A percentile compares a stretch with the other conserved stretches of the same genome.
phyloP scores from a whole-genome alignment of 2,329 filamentous ascomycete genomes.

The Byssochlamys sp. region DNA sequence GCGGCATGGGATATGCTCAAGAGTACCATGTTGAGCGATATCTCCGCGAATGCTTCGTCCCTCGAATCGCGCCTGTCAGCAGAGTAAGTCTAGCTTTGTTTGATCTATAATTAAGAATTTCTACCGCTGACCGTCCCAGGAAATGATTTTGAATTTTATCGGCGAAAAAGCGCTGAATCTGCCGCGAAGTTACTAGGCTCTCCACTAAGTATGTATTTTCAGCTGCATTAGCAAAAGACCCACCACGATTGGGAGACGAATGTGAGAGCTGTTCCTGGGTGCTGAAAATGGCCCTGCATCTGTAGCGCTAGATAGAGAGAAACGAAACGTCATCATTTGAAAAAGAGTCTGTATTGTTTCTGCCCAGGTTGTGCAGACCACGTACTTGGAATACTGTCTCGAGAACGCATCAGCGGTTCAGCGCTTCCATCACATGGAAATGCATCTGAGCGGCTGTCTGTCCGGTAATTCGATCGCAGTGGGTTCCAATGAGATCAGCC shows the following conservation, averaged over 20 bases:
- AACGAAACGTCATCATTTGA: background rate
- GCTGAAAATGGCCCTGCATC: background rate
- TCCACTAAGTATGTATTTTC: background rate
- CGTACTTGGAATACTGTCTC: background rate
- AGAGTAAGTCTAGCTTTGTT: conserved; percentile 18
- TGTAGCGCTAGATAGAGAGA: background rate
- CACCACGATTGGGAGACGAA: conserved; percentile 1
- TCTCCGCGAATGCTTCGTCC: conserved; percentile 53
- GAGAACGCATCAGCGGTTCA: background rate
- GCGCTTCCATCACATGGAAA: background rate
- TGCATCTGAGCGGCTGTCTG: background rate
- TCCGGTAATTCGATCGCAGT: background rate
- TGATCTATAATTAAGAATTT: background rate
- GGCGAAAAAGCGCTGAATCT: conserved; percentile 40
- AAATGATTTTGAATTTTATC: conserved; percentile 63
- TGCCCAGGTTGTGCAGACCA: no score
- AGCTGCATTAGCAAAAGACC: background rate
- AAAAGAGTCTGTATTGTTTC: background rate
- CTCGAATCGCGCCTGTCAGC: conserved; percentile 55
- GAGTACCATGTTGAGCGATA: conserved; percentile 56
- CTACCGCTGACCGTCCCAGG: conserved; percentile 20
- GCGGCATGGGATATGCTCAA: conserved; percentile 55
- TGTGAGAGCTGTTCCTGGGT: background rate
- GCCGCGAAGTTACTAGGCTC: conserved; percentile 33
- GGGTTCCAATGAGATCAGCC: background rate